phyloP scores from a whole-genome alignment of 768 basidiomycete genomes.

The Tephrocybe sp. region DNA sequence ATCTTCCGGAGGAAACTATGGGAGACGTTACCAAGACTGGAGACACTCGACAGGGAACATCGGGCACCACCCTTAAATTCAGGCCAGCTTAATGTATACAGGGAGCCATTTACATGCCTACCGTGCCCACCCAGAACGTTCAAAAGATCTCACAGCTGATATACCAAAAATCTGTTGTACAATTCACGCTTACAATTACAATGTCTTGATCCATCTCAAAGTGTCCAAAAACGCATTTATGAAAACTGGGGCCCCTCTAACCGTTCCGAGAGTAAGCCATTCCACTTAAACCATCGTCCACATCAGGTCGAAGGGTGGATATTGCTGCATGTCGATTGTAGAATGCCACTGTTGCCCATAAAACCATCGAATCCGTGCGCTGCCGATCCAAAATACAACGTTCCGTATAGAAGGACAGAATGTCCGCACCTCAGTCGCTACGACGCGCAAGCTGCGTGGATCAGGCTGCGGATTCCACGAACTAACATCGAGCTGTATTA shows the following conservation, averaged over 20 bases:
- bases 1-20: not conserved
- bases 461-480: slow-evolving; percentile 27
- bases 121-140: too few species aligned
- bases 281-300: slow-evolving; percentile 7
- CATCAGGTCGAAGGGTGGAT: slow-evolving; percentile 9
- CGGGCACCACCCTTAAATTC: too few species aligned
- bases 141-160: too few species aligned
- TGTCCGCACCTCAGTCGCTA: slow-evolving; percentile 30
- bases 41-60: slow-evolving; percentile 2
- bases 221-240: too few species aligned
- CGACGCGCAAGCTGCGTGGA: slow-evolving; percentile 25
- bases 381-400: slow-evolving; percentile 30
- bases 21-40: slow-evolving; percentile 1
- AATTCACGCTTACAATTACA: too few species aligned
- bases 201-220: too few species aligned
- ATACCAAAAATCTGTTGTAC: too few species aligned
- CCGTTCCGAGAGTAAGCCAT: too few species aligned
- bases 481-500: slow-evolving; percentile 32
- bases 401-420: slow-evolving; percentile 26
- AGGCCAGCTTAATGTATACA: too few species aligned
- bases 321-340: slow-evolving; percentile 10
- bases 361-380: slow-evolving; percentile 24
- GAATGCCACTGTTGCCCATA: slow-evolving; percentile 13
- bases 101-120: too few species aligned
- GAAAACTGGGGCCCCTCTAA: too few species aligned